phyloP scores from a whole-genome alignment of 179 eudicot species.

The Kewa caespitosa region DNA sequence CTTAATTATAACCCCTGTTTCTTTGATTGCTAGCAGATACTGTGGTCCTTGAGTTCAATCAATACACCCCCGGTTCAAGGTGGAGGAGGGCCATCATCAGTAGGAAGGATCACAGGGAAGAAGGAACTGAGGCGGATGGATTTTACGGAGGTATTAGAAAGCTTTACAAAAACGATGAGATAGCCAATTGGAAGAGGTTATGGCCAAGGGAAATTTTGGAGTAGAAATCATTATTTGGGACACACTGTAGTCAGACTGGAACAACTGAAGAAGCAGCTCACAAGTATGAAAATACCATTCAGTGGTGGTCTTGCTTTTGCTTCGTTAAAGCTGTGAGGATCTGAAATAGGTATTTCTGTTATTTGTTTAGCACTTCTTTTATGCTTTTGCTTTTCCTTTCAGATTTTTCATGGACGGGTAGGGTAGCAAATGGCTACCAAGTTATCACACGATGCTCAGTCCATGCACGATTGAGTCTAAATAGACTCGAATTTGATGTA shows the following conservation, averaged over 20 bases:
- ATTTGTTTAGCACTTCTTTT: background rate
- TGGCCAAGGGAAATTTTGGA: slow-evolving; percentile 76
- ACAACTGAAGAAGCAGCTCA: background rate
- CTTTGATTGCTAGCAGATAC: slow-evolving; percentile 44
- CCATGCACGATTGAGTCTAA: slow-evolving; percentile 21
- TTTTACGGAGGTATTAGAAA: slow-evolving; percentile 86
- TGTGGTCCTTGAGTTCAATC: slow-evolving; percentile 71
- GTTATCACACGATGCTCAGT: slow-evolving; percentile 11
- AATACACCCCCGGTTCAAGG: slow-evolving; percentile 71
- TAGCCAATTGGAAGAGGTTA: slow-evolving; percentile 61
- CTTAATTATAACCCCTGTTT: background rate
- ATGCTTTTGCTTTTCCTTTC: background rate
- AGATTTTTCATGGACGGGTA: slow-evolving; percentile 26
- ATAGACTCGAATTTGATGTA: slow-evolving; percentile 27
- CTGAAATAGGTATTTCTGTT: slow-evolving; percentile 1
- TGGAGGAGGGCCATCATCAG: slow-evolving; percentile 62
- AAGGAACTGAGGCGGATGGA: slow-evolving; percentile 79
- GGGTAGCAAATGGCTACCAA: slow-evolving; percentile 25
- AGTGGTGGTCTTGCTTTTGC: background rate
- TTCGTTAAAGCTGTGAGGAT: slow-evolving; percentile 3
- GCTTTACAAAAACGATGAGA: slow-evolving; percentile 47
- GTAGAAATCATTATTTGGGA: slow-evolving; percentile 26
- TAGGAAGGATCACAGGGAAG: slow-evolving; percentile 72
- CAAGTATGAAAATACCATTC: slow-evolving; percentile 14
- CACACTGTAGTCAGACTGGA: background rate